Evolutionary conservation across 768 basidiomycete species (phyloP).

Genomic region (Ephemerocybe angulata): DNA sequence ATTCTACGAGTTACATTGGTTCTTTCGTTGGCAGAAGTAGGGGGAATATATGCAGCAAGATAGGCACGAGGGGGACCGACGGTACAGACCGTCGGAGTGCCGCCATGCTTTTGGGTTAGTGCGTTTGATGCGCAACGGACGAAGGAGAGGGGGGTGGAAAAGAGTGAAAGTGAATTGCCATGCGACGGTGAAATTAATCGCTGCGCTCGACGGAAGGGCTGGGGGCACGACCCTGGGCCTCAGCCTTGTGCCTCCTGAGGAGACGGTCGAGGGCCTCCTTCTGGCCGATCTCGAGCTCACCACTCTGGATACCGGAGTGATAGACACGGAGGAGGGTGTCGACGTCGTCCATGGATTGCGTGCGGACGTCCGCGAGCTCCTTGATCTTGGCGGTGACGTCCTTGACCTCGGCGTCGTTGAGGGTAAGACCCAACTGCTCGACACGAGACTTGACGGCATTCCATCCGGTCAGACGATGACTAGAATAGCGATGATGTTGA

Average conservation of each 20-base stretch:
- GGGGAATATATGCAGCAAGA: too few species aligned
- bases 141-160: too few species aligned
- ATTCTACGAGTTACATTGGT: too few species aligned
- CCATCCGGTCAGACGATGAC: slow-evolving; percentile 96
- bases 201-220: slow-evolving; percentile 24
- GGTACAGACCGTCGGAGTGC: too few species aligned
- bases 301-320: slow-evolving; percentile 89
- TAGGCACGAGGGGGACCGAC: too few species aligned
- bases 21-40: too few species aligned
- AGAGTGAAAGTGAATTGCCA: too few species aligned
- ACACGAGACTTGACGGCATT: slow-evolving; percentile 99
- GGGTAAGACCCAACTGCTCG: slow-evolving; percentile 87
- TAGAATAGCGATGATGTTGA: slow-evolving; percentile 21
- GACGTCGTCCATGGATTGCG: slow-evolving; percentile 99
- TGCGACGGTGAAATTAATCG: slow-evolving; percentile 19
- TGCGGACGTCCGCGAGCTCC: slow-evolving; percentile 96
- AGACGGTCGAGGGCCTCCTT: slow-evolving; percentile 86
- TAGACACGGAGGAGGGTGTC: slow-evolving; percentile 95
- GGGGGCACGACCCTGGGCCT: slow-evolving; percentile 24
- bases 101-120: too few species aligned
- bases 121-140: too few species aligned
- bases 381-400: slow-evolving; percentile 99
- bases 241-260: slow-evolving; percentile 67
- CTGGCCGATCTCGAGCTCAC: slow-evolving; percentile 92
- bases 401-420: slow-evolving; percentile 96